phyloP scores from a whole-genome alignment of 1,284 basidiomycete species.

The Ganoderma multipileum region DNA sequence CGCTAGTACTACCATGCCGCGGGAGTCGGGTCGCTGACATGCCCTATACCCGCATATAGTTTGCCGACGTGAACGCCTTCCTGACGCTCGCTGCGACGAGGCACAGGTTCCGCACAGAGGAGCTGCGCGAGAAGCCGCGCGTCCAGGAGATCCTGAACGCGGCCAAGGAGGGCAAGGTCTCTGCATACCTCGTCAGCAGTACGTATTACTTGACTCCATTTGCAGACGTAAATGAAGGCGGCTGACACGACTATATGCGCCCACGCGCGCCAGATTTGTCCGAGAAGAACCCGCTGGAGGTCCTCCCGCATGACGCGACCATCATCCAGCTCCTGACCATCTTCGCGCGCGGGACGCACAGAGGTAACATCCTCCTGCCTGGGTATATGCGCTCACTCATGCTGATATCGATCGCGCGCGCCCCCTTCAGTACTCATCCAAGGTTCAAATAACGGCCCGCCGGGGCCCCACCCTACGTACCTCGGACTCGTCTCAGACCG shows the following conservation, averaged over 20 bases:
- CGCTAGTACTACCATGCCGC: no score
- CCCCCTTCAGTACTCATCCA: constrained; percentile 54
- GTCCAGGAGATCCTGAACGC: constrained; percentile 73
- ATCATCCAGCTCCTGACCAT: constrained; percentile 66
- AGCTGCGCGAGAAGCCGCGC: constrained; percentile 62
- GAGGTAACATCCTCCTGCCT: constrained; percentile 51
- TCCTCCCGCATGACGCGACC: constrained; percentile 65
- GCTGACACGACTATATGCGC: not conserved
- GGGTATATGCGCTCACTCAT: not conserved
- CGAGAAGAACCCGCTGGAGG: constrained; percentile 79
- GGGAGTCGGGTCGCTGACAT: not conserved
- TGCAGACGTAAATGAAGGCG: not conserved
- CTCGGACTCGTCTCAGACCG: constrained; percentile 78
- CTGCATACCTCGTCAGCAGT: constrained; percentile 80
- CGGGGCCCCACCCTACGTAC: constrained; percentile 37
- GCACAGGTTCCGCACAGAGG: constrained; percentile 66
- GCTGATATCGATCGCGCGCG: not conserved
- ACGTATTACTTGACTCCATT: constrained; percentile 37
- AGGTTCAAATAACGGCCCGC: constrained; percentile 42
- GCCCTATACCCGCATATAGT: constrained; percentile 48
- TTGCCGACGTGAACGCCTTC: constrained; percentile 83
- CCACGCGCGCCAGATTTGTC: constrained; percentile 63
- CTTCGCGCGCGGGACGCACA: constrained; percentile 73
- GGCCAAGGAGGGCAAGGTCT: constrained; percentile 72
- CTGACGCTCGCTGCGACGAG: constrained; percentile 79